Evolutionary conservation across 768 basidiomycete genomes (phyloP).

Genomic region (Guyanaporus albipodus): DNA sequence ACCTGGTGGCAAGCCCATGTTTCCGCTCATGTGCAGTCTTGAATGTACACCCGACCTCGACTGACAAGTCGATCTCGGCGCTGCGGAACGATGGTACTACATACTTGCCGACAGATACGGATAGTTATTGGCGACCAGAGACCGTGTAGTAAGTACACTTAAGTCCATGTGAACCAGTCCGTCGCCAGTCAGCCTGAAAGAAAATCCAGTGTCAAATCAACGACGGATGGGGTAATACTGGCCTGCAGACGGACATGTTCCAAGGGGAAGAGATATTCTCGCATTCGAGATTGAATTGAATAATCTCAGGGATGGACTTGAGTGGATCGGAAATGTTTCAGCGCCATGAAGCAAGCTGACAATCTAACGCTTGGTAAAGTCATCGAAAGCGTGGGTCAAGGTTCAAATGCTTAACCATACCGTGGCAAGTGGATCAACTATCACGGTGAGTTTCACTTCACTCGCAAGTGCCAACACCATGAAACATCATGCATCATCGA

Average conservation of each 20-base stretch:
- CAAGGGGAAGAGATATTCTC: slow-evolving; percentile 16
- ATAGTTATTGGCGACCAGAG: too few species aligned
- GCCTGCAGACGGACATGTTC: slow-evolving; percentile 14
- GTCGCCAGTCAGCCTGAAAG: slow-evolving; percentile 4
- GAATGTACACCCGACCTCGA: background rate
- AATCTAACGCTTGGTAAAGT: slow-evolving; percentile 3
- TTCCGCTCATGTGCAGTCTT: too few species aligned
- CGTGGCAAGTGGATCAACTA: slow-evolving; percentile 7
- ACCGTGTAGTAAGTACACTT: too few species aligned
- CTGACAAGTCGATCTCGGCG: background rate
- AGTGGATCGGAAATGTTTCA: slow-evolving; percentile 28
- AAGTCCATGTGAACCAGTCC: too few species aligned
- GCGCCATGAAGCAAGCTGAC: slow-evolving; percentile 12
- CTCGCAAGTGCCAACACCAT: background rate
- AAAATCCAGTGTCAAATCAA: slow-evolving; percentile 9
- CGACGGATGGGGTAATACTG: slow-evolving; percentile 3
- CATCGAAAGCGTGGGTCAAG: slow-evolving; percentile 11
- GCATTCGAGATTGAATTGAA: slow-evolving; percentile 23
- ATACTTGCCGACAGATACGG: slow-evolving; percentile 6
- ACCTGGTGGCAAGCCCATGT: too few species aligned
- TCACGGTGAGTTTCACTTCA: slow-evolving; percentile 1
- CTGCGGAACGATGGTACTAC: slow-evolving; percentile 1
- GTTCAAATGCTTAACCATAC: background rate
- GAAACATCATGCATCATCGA: slow-evolving; percentile 3
- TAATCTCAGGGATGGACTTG: slow-evolving; percentile 21